Base-by-base conservation (phyloP, 352 stramenopile genomes). In the Phytopythium ostracodes region DNA sequence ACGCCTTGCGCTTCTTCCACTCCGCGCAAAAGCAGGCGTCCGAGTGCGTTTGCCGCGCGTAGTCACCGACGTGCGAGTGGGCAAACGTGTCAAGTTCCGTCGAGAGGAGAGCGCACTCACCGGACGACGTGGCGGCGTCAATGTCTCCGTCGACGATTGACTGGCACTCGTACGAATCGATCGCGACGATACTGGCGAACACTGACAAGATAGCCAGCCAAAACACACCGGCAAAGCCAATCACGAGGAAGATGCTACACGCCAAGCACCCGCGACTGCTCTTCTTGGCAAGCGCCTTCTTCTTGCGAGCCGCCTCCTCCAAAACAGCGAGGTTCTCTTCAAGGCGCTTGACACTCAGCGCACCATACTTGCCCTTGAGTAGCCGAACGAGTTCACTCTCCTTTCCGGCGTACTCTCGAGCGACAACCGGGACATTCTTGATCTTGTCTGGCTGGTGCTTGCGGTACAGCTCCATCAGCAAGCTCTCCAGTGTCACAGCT, bases 401-500 rank as follows among this genome's bases (percentile, higher is more conserved):
- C 49, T 84, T 88, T 17, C 85, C 85, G 0, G 70, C 62, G 31
- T 83, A 94, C 55, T 88, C 50, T 11, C 75, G 76, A 14, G 79
- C 81, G 20, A 94, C 71, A 11, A 73, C 62, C 14, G 65, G 31
- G 0, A 86, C 80, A n/a, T 87, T 89, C 62, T 81, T 80, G 15
- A 91, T 51, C 46, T 88, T 84, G 56, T 92, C 81, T 2, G 82
- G 85, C 56, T 94, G 82, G 49, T 94, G 85, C 31, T 84, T 87
- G 38, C 73, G 75, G 70, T 91, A 94, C 44, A 94, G 65, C 20
- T 91, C 79, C 24, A 66, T 80, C 31, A 94, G 64, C 24, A 92
- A 58, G 11, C 25, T 63, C 42, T 89, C 75, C 42, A 94, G 55
- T 2, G 79, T 89, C 25, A 87, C 65, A 53, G 17, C 33, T 36